Evolutionary conservation across 441 rosid genomes (phyloP), one percentile per base, ranked within the genome.

Genomic region (Kokia cookei): DNA sequence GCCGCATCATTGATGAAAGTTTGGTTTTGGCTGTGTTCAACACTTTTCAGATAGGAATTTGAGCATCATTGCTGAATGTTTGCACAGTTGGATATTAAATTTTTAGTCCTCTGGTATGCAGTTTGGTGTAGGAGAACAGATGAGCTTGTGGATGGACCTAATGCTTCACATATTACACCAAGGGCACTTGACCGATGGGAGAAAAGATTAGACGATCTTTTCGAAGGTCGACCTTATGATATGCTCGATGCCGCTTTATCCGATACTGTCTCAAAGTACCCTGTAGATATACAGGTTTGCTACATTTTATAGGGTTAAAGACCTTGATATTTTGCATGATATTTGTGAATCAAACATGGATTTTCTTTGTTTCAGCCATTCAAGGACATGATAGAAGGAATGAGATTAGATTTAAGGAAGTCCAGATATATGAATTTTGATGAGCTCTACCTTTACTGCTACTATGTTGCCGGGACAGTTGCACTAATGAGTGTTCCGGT

Each of bases 61-160:
- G 24, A 17, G 58, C 1, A 9, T 37, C 40, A 37, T 37, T 6
- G 40, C 40, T 37, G 40, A 3, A 22, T 55, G 60, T 55, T 55
- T 6, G 22, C 14, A 22, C 22, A 3, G 29, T 55, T 54, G 27
- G 60, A 55, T 55, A 8, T 9, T 55, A 55, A 51, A 55, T 22
- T 55, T 17, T 55, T 19, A 6, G 29, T 11, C 60, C 24, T 55
- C 29, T 22, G 29, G 19, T 51, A 8, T 76, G 54, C 73, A 85
- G 89, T 83, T 37, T 85, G 89, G 89, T 85, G 89, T 61, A 79
- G 89, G 47, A 85, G 89, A 75, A 85, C 89, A 2, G 89, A 86
- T 78, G 89, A 86, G 78, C 84, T 86, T 10, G 87, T 86, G 14
- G 89, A 83, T 26, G 89, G 86, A 9, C 87, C 87, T 8, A 85